Base-by-base conservation (phyloP, 2,329 filamentous ascomycete genomes). In the Neonectria sp. region DNA sequence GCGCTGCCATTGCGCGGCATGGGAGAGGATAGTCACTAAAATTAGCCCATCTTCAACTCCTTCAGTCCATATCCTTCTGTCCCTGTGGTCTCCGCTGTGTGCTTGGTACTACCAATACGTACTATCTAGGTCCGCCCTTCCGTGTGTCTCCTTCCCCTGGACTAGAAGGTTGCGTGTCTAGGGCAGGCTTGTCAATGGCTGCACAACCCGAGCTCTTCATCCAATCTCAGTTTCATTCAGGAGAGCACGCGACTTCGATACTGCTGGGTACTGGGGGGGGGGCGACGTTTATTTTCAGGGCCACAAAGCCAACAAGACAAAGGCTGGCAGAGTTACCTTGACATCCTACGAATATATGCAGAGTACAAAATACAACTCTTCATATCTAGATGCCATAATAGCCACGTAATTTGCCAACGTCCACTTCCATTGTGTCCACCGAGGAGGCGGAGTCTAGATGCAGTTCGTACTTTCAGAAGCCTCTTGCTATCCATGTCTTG, bases 1-100 rank as follows among this genome's bases (percentile, higher is more conserved):
- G 33, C n/a, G 35, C 43, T 63, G 33, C 29, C 31, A 59, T 70
- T 65, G 60, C 55, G 60, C 46, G 64, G 63, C 64, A 62, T 63
- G 25, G 53, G 51, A 66, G 43, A 59, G 48, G 55, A 45, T 12
- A 8, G 27, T 6, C 12, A 27, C n/a, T 45, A n/a, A 51, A 51
- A 46, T 21, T 31, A 24, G 55, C 35, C 15, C 25, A 12, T 29
- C 27, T 27, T 29, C 12, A 56, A 29, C 25, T 15, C 45, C 45
- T 9, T 17, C 27, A 6, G 15, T 31, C 2, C 27, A 29, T 29
- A 4, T 3, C 27, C 27, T 29, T 29, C 24, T 13, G 45, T 48
- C 45, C 8, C 46, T 12, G 25, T 49, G 46, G 25, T 49, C 13
- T 8, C 5, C 31, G 45, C 45, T 48, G 45, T 15, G 48, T 33